These are phyloP conservation scores for Gastrodia elata DNA, from an alignment of 106 monocot species.

Conservation along the genomic window DNA sequence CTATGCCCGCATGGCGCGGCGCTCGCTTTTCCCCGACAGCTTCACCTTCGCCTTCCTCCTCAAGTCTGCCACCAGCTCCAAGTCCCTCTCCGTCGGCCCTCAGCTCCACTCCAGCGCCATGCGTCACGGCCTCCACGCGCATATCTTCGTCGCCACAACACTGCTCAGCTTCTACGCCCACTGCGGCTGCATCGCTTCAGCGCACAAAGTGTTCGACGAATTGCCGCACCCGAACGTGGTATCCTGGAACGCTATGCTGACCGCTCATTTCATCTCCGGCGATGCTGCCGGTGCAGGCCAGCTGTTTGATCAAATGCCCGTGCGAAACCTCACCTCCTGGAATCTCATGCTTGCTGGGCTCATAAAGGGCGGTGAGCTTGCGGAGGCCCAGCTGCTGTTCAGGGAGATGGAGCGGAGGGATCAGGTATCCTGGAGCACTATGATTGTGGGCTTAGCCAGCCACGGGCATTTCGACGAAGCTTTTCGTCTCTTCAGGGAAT, in stretches of 20 bases:
- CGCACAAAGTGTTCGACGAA: conserved; percentile 34
- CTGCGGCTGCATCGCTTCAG: conserved; percentile 18
- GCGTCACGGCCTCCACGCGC: conserved; percentile 32
- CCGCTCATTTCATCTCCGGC: conserved; percentile 28
- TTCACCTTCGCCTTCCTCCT: conserved; percentile 66
- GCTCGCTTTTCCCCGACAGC: conserved; percentile 32
- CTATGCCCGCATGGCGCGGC: conserved; percentile 26
- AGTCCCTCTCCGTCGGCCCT: conserved; percentile 12
- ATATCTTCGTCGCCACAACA: conserved; percentile 55
- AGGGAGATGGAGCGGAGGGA: conserved; percentile 29
- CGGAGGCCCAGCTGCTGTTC: conserved; percentile 32
- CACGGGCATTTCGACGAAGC: conserved; percentile 30
- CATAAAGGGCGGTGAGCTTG: conserved; percentile 24
- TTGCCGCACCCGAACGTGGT: conserved; percentile 48
- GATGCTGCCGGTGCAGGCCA: conserved; percentile 23
- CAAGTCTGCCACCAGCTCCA: conserved; percentile 40
- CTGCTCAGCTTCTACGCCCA: conserved; percentile 51
- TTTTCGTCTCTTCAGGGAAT: conserved; percentile 33
- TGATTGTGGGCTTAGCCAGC: conserved; percentile 47
- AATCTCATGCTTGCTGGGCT: conserved; percentile 67
- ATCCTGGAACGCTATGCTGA: conserved; percentile 50
- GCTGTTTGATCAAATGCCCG: conserved; percentile 36
- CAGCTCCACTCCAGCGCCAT: conserved; percentile 41
- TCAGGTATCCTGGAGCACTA: conserved; percentile 59
- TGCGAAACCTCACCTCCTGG: conserved; percentile 47